Evolutionary conservation across 2,329 filamentous ascomycete genomes (phyloP).

Genomic region (Hypoxylon sp.): DNA sequence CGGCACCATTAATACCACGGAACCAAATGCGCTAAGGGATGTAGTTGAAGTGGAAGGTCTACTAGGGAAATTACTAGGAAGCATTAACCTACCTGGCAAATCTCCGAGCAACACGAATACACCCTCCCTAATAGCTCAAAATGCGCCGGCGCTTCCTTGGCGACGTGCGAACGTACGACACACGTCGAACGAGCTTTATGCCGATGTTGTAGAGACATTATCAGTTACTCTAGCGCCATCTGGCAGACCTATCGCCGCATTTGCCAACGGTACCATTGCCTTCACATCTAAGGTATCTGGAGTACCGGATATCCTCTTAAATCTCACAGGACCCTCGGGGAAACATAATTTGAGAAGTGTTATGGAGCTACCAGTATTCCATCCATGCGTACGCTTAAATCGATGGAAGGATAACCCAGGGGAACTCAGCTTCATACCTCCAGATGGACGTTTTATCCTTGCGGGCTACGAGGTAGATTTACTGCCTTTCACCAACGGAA

Average conservation of each 20-base stretch:
- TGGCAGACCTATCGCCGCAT: constrained; percentile 86
- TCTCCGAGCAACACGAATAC: constrained; percentile 60
- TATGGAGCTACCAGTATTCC: constrained; percentile 92
- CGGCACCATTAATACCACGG: constrained; percentile 89
- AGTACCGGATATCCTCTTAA: constrained; percentile 89
- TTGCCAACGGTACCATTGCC: constrained; percentile 91
- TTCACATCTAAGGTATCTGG: constrained; percentile 97
- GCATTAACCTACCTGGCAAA: constrained; percentile 81
- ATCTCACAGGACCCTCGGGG: constrained; percentile 84
- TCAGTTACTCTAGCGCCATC: constrained; percentile 91
- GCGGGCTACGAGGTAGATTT: constrained; percentile 96
- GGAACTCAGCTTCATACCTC: constrained; percentile 94
- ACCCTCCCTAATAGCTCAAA: constrained; percentile 61
- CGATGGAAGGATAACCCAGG: constrained; percentile 91
- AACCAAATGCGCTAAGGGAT: constrained; percentile 92
- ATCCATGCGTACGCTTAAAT: constrained; percentile 93
- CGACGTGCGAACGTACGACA: constrained; percentile 91
- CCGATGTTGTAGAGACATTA: constrained; percentile 93
- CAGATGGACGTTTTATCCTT: constrained; percentile 92
- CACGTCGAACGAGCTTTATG: constrained; percentile 97
- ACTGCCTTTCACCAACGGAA: constrained; percentile 76
- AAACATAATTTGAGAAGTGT: constrained; percentile 80
- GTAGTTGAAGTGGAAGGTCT: constrained; percentile 92
- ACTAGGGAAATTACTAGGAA: constrained; percentile 89
- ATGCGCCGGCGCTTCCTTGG: constrained; percentile 81